A percentile compares a stretch with the other conserved stretches of the same genome.
phyloP scores from a whole-genome alignment of 139 green algal species.

The Chlorella sp. region DNA sequence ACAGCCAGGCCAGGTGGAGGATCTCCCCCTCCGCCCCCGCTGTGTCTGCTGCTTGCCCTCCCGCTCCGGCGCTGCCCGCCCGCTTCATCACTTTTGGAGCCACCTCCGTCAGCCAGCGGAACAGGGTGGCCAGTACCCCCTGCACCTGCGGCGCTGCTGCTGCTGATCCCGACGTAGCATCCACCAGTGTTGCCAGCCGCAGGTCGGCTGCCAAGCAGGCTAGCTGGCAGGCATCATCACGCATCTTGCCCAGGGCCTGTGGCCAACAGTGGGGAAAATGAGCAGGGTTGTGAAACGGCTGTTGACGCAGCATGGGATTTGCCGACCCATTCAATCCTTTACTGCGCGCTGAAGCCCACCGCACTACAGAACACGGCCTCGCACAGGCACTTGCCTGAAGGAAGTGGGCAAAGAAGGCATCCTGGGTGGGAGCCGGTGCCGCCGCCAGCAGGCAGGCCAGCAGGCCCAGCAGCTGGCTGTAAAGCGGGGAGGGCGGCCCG shows the following conservation, averaged over 20 bases:
- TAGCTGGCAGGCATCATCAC: conserved; percentile 22
- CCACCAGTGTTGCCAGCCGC: conserved; percentile 19
- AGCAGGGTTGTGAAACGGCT: neutral
- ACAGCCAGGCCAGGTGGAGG: conserved; percentile 19
- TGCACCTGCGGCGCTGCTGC: neutral
- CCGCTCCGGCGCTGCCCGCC: neutral
- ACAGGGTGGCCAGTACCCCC: neutral
- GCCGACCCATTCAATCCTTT: too few relatives aligned
- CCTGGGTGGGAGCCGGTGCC: neutral
- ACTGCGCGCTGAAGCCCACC: too few relatives aligned
- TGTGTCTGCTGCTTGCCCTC: neutral
- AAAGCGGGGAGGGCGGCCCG: conserved; percentile 21
- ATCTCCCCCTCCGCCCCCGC: neutral
- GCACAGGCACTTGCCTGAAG: neutral
- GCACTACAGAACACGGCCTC: too few relatives aligned
- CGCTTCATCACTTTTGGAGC: neutral
- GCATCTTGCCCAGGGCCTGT: too few relatives aligned
- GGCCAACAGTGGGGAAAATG: neutral
- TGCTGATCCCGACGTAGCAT: neutral
- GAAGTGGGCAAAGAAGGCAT: conserved; percentile 33
- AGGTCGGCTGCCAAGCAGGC: conserved; percentile 27
- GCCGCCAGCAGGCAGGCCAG: conserved; percentile 28
- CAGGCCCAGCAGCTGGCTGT: conserved; percentile 24
- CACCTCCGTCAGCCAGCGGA: neutral
- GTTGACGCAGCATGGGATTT: neutral